Percentiles rank a stretch among this genome's conserved stretches.
These are phyloP conservation scores for Pisolithus sp. DNA, from an alignment of 768 basidiomycete genomes.

Conservation along the genomic window DNA sequence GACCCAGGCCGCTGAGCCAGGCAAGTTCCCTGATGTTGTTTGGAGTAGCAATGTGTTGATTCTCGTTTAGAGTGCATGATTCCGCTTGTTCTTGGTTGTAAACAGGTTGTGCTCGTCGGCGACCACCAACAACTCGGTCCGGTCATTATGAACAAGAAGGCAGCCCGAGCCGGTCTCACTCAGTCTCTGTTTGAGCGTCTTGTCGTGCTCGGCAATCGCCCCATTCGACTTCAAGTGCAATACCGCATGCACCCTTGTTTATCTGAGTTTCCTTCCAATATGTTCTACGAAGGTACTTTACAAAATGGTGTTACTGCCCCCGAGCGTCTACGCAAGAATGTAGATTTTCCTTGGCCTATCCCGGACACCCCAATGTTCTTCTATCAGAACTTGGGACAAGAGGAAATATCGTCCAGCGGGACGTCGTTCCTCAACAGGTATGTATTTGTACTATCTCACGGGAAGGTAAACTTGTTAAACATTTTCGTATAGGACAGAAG, in stretches of 20 bases:
- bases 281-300: constrained; percentile 99
- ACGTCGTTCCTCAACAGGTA: constrained; percentile 96
- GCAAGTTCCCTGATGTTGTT: constrained; percentile 33
- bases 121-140: constrained; percentile 97
- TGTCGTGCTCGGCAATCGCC: constrained; percentile 89
- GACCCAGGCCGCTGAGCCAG: constrained; percentile 96
- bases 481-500: constrained; percentile 71
- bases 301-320: constrained; percentile 99
- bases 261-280: constrained; percentile 98
- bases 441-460: background rate
- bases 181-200: constrained; percentile 98
- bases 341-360: constrained; percentile 98
- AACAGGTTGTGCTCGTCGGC: constrained; percentile 96
- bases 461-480: constrained; percentile 1
- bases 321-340: constrained; percentile 93
- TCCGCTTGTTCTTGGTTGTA: constrained; percentile 94
- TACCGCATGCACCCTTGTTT: constrained; percentile 99
- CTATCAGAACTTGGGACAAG: constrained; percentile 98
- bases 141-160: constrained; percentile 99
- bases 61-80: constrained; percentile 89
- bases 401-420: constrained; percentile 97
- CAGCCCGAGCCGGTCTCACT: constrained; percentile 95
- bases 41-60: constrained; percentile 9
- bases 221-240: constrained; percentile 97
- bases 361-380: constrained; percentile 99